Percentiles rank a stretch among this genome's conserved stretches.
phyloP scores from a whole-genome alignment of 2,329 filamentous ascomycete species.

The Colletotrichum aenigma region DNA sequence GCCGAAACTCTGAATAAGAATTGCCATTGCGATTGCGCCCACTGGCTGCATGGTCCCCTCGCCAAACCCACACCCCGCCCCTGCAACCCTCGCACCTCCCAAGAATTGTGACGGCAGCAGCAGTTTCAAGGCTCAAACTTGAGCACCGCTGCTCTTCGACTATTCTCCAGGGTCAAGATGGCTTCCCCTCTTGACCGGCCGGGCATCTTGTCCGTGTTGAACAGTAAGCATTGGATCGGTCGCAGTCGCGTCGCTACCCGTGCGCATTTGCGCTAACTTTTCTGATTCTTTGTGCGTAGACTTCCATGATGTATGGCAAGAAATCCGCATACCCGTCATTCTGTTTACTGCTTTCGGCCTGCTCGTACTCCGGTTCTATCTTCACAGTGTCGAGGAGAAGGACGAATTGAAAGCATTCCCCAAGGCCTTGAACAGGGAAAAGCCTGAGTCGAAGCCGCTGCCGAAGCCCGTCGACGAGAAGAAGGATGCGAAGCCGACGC shows the following conservation, averaged over 20 bases:
- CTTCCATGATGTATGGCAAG: constrained; percentile 19
- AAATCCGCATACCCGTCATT: constrained; percentile 20
- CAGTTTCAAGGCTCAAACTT: background rate
- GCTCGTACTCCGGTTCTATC: constrained; percentile 18
- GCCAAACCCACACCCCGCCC: constrained; percentile 7
- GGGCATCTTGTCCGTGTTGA: constrained; percentile 4
- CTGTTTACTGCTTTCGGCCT: constrained; percentile 14
- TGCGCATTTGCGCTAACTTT: background rate
- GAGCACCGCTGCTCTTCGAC: constrained; percentile 3
- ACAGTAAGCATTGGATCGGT: background rate
- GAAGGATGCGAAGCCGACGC: constrained; percentile 14
- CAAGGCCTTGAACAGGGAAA: constrained; percentile 3
- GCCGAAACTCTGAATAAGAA: constrained; percentile 10
- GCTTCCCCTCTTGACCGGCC: background rate
- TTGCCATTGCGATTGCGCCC: constrained; percentile 11
- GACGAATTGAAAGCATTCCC: constrained; percentile 15
- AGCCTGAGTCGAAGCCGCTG: background rate
- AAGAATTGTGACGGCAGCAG: constrained; percentile 2
- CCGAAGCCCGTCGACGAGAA: constrained; percentile 16
- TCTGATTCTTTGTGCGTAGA: background rate
- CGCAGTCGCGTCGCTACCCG: background rate
- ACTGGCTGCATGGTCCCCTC: background rate
- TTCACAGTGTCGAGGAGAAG: constrained; percentile 12
- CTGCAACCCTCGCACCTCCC: background rate
- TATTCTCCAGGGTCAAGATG: background rate